phyloP scores from a whole-genome alignment of 768 basidiomycete genomes.

The Glaciozyma antarctica region DNA sequence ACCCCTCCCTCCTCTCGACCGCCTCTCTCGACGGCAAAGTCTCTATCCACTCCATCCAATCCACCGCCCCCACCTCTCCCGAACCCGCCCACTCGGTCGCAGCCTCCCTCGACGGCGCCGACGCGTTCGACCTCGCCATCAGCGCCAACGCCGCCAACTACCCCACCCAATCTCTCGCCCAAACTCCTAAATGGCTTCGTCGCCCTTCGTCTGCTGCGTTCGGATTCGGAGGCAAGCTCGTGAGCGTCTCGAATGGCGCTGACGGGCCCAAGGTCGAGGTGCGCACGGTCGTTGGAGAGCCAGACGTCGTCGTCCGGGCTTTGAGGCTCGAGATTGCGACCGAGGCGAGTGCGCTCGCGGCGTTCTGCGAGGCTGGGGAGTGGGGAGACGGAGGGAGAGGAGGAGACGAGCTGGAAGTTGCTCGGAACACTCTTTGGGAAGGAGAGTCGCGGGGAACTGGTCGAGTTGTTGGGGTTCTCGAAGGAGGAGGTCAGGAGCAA shows the following conservation, averaged over 20 bases:
- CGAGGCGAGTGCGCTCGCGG: constrained; percentile 48
- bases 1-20: constrained; percentile 78
- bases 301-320: constrained; percentile 62
- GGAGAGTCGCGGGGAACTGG: constrained; percentile 67
- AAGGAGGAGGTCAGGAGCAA: constrained; percentile 70
- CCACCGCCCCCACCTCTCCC: constrained; percentile 51
- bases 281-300: constrained; percentile 70
- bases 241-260: constrained; percentile 58
- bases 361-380: constrained; percentile 60
- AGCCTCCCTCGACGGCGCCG: constrained; percentile 45
- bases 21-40: constrained; percentile 94
- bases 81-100: constrained; percentile 36
- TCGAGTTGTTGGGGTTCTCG: constrained; percentile 82
- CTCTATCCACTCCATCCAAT: constrained; percentile 83
- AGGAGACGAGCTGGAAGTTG: constrained; percentile 36
- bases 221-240: constrained; percentile 83
- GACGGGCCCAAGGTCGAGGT: constrained; percentile 42
- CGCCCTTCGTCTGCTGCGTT: constrained; percentile 71
- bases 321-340: constrained; percentile 56
- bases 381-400: constrained; percentile 28
- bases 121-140: constrained; percentile 63
- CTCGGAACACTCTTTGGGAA: constrained; percentile 73
- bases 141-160: constrained; percentile 42
- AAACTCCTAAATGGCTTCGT: constrained; percentile 93
- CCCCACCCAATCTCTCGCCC: constrained; percentile 68